These are phyloP conservation scores for Sicyos edulis DNA, from an alignment of 306 rosid species.

Conservation along the genomic window DNA sequence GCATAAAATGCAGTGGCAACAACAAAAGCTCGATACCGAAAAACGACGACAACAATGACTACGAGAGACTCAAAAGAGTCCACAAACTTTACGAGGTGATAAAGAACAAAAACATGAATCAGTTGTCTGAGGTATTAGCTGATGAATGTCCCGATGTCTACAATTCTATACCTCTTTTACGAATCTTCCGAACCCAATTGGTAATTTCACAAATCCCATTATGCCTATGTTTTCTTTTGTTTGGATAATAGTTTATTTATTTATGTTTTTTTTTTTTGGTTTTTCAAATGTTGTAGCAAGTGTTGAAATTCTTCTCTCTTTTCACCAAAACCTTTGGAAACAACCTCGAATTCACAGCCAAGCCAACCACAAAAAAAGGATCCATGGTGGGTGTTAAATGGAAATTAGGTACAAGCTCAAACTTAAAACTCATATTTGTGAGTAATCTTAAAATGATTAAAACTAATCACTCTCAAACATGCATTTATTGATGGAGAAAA, in stretches of 20 bases:
- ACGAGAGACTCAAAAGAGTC: conserved; percentile 47
- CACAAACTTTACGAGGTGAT: conserved; percentile 40
- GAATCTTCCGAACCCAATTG: conserved; percentile 42
- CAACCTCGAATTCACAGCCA: conserved; percentile 34
- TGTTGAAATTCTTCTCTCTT: conserved; percentile 44
- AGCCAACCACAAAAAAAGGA: conserved; percentile 54
- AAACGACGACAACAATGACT: conserved; percentile 28
- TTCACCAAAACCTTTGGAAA: conserved; percentile 38
- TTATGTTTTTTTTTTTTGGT: too few species aligned
- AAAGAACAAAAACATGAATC: conserved; percentile 34
- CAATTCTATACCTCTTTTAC: conserved; percentile 43
- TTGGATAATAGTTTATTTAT: background rate
- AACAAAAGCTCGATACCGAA: conserved; percentile 24
- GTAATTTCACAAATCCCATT: conserved; percentile 30
- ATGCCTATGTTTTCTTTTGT: background rate
- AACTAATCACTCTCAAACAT: too few species aligned
- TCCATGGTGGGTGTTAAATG: conserved; percentile 53
- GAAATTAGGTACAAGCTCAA: conserved; percentile 48
- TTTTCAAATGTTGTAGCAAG: conserved; percentile 39
- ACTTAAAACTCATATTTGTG: background rate
- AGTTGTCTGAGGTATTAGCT: conserved; percentile 39
- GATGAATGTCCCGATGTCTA: conserved; percentile 40
- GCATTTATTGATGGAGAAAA: too few species aligned
- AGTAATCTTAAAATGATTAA: too few species aligned
- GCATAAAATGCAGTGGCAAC: background rate